Base-by-base conservation (phyloP, 169 alveolate genomes). In the Plasmodium gallinaceum region DNA sequence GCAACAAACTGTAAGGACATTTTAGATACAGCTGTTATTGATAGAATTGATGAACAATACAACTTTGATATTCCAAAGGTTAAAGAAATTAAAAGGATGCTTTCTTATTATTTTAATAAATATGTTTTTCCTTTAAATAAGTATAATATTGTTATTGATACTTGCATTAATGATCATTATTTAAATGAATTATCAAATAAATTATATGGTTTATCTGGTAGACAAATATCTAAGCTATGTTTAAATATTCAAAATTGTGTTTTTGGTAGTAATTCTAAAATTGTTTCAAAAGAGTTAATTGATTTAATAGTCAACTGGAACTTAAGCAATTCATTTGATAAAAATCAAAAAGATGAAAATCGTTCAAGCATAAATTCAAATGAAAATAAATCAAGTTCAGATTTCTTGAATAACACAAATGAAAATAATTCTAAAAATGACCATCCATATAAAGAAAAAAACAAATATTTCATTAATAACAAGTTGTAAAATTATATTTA, bases 1-100 rank as follows among this genome's bases (percentile, higher is more conserved):
- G 99, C 99, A 7, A 97, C 99, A 20, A 98, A 98, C 90, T 95
- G 97, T 76, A 98, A 98, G 45, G 98, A 98, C 18, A 92, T 97
- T 62, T 94, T 98, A 45, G 99, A 98, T 94, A 94, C 96, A 18
- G 99, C 99, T 10, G 97, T 98, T 12, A 93, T 97, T 16, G 99
- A 97, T 89, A 91, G 99, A 66, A 89, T 97, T 39, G 99, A 98
- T 93, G 99, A 98, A 76, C 96, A 95, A 65, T 96, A 97, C 70
- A 97, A 97, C 90, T 98, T 98, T 76, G 99, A 98, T 43, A 83
- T 94, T 65, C 99, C 99, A 7, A 94, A 95, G 20, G 89, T 93
- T 57, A 94, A 94, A 72, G 98, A 98, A 93, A 94, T 99, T 74
- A 64, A 88, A 64, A 95, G 95, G 78, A 96, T 98, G 97, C 92